phyloP scores from a whole-genome alignment of 2,329 filamentous ascomycete genomes.

The Talaromyces sp. region DNA sequence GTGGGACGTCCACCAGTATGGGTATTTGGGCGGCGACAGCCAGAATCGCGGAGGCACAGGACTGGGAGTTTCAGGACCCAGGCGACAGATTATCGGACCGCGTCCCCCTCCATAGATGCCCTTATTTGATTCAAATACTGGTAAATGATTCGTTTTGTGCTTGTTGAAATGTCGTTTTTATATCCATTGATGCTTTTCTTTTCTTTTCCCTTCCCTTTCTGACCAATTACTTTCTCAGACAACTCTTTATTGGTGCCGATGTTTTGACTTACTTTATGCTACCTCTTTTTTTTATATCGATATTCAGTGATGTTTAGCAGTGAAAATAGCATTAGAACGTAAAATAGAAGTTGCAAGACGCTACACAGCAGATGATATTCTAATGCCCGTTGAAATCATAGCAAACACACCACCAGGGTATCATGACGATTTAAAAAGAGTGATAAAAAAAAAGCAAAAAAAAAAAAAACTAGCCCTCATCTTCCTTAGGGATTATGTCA shows the following conservation, averaged over 20 bases:
- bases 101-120: constrained; percentile 41
- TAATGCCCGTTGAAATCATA: not conserved
- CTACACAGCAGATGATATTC: not conserved
- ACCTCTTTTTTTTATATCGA: not conserved
- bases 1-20: constrained; percentile 63
- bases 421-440: not conserved
- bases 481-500: constrained; percentile 19
- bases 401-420: not conserved
- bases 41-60: constrained; percentile 52
- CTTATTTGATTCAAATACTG: not conserved
- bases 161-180: not conserved
- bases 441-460: not conserved
- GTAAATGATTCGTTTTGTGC: not conserved
- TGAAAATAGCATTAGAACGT: not conserved
- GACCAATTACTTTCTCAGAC: not conserved
- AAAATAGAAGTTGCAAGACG: not conserved
- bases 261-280: not conserved
- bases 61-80: constrained; percentile 50
- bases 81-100: constrained; percentile 60
- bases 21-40: constrained; percentile 57
- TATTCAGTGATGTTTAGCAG: not conserved
- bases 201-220: not conserved
- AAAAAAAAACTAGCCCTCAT: not conserved
- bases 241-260: not conserved
- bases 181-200: constrained; percentile 1